These are phyloP conservation scores for Cryptococcus sp. DNA, from an alignment of 1,284 basidiomycete genomes.

Conservation along the genomic window DNA sequence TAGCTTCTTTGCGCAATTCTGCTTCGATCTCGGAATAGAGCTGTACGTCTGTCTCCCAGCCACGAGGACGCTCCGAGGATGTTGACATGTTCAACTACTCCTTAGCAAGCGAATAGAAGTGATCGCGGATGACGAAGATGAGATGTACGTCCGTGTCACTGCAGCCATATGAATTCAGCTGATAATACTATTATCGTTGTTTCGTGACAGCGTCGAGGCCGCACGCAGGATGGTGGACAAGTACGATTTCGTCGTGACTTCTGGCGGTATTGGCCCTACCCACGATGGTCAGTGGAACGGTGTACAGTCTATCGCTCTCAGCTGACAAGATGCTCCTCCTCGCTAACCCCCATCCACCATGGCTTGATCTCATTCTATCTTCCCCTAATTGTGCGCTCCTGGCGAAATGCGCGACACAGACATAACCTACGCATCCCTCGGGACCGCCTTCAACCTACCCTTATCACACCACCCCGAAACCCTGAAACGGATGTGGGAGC, in stretches of 20 bases:
- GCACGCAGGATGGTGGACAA: conserved; percentile 75
- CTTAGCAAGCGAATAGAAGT: conserved; percentile 76
- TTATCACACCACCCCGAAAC: conserved; percentile 80
- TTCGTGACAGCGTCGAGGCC: conserved; percentile 68
- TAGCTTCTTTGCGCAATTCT: conserved; percentile 79
- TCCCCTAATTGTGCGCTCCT: neutral
- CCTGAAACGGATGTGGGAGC: conserved; percentile 70
- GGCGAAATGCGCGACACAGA: conserved; percentile 53
- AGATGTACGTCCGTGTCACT: conserved; percentile 66
- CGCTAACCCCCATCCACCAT: neutral
- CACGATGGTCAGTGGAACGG: conserved; percentile 65
- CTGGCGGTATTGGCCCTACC: conserved; percentile 78
- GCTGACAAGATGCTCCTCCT: too few species aligned
- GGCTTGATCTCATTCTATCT: neutral
- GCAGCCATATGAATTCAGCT: neutral
- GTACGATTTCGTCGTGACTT: conserved; percentile 86
- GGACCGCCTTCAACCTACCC: conserved; percentile 75
- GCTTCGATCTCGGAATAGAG: conserved; percentile 83
- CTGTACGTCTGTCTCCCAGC: conserved; percentile 60
- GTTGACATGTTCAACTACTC: neutral
- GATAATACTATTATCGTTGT: neutral
- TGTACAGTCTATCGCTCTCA: too few species aligned
- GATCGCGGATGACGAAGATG: conserved; percentile 83
- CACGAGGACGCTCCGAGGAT: neutral
- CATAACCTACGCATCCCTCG: conserved; percentile 86